Evolutionary conservation across 176 grass and related monocot species (phyloP), one percentile per base, ranked within the genome.

Genomic region (Leersia perrieri): DNA sequence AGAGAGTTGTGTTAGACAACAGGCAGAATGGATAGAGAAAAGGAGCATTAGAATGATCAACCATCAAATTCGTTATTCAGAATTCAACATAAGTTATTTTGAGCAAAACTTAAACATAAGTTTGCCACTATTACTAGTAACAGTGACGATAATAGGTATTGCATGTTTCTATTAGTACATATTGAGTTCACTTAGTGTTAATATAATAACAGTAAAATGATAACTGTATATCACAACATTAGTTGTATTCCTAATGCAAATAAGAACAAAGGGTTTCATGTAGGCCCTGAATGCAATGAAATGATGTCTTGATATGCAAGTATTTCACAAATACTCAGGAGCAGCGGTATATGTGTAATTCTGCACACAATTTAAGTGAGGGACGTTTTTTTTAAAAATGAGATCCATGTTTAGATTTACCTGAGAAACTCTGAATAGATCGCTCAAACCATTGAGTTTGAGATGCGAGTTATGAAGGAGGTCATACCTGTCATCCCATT

Each of bases 401-500:
- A 26, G 67, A 44, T 62, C 29, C 6, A 82, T 77, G 34, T 58
- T 66, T 55, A 15, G n/a, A 36, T 38, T 82, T 88, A 98, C 92
- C 90, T 98, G 84, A 72, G 92, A 89, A 81, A 87, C 88, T 89
- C 89, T 90, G 80, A 98, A 98, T 60, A 94, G 95, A 70, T 92
- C 90, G 83, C 78, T 84, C 63, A 98, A 65, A 84, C 95, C 92
- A 81, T 89, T 87, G 87, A 98, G 86, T 73, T 92, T 98, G 77
- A 98, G 95, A 81, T 98, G 95, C 2, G 88, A 83, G 74, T 98
- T 98, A 80, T 98, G 95, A 64, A 92, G 80, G 35, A 98, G 92
- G 61, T 98, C 95, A 87, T 94, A 98, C 75, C 95, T 98, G 82
- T 34, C 39, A 89, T 64, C 81, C 57, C 44, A 20, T 76, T 80